Evolutionary conservation across 2,329 filamentous ascomycete species (phyloP), one percentile per base, ranked within the genome.

Genomic region (Claviceps africana): DNA sequence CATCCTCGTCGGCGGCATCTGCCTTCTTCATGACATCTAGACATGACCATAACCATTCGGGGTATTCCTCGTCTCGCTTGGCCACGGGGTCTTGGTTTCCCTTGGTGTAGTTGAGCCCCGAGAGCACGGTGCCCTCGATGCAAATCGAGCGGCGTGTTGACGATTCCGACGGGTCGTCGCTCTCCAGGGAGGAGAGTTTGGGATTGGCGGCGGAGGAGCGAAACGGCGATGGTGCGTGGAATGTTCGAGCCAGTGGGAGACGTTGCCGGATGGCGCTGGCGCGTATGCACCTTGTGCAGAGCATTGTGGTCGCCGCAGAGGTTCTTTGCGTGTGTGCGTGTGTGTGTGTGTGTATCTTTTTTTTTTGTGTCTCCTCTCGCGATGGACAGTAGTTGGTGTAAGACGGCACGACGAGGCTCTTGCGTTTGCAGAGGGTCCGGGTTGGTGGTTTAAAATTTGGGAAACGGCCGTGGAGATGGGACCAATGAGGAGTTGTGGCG

Each of bases 41-140:
- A 58, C 85, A 81, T 3, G 69, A 73, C 88, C 88, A 94, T 56
- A 94, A 67, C 88, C 88, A 94, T 25, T 72, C 73, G 3, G 88
- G 88, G 67, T 94, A 94, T 56, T 86, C 85, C 22, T 81, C 73
- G 59, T 94, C 88, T 35, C 81, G 74, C 60, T 82, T 66, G 10
- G 88, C 88, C 6, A 91, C 72, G 0, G 88, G 87, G 63, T 91
- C 86, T 37, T 75, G 70, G 62, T 78, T 77, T 58, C 78, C 80
- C 72, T 93, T 93, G 62, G 83, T 68, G 68, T 85, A 91, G 67
- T 88, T 91, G 52, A 94, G 71, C 1, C 87, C 87, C 52, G 74
- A 81, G 43, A 94, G 72, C 15, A 81, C 69, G 15, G 84, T 88
- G 35, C 88, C 88, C 5, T 82, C 79, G 2, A 75, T 71, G 59